Evolutionary conservation across 306 rosid genomes (phyloP), one percentile per base, ranked within the genome.

Genomic region (Cucumis cinereus): DNA sequence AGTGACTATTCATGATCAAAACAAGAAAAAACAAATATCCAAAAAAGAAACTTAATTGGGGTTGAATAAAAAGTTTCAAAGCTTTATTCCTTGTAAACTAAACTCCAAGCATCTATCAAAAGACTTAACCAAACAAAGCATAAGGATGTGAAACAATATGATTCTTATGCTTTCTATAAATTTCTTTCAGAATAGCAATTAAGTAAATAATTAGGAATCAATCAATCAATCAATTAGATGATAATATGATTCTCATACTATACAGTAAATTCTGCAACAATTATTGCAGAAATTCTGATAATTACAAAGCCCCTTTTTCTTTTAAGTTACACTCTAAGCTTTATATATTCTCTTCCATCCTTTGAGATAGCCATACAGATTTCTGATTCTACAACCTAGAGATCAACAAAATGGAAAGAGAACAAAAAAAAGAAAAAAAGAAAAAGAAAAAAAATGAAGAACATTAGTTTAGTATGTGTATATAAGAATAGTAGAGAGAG

Each of bases 341-440:
- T 72, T 30, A 72, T 72, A 50, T 52, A 72, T 52, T 72, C 76
- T 53, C 76, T 72, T 50, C 74, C 74, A 68, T 68, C 75, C 76
- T 50, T 50, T 70, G 41, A 17, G 57, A 54, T 30, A 28, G 47
- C 61, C 23, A 50, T 30, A 17, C 19, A 54, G 76, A 72, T 49
- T 50, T 72, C 28, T 50, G 19, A 52, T 30, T 72, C 47, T 50
- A 72, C 61, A 28, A 28, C 76, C 76, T 72, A 72, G 19, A 30
- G 9, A 10, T 16, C 57, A 70, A 50, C 12, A 49, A 72, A 16
- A 71, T 28, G 11, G n/a, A 47, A 2, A 45, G 19, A 47, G 47
- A 41, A 49, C n/a, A 14, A 13, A 41, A 13, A 64, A 14, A 41
- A 20, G 1, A 3, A 30, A 30, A 30, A 30, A 30, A 30, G n/a